phyloP scores from a whole-genome alignment of 179 eudicot genomes.

The Kewa caespitosa region DNA sequence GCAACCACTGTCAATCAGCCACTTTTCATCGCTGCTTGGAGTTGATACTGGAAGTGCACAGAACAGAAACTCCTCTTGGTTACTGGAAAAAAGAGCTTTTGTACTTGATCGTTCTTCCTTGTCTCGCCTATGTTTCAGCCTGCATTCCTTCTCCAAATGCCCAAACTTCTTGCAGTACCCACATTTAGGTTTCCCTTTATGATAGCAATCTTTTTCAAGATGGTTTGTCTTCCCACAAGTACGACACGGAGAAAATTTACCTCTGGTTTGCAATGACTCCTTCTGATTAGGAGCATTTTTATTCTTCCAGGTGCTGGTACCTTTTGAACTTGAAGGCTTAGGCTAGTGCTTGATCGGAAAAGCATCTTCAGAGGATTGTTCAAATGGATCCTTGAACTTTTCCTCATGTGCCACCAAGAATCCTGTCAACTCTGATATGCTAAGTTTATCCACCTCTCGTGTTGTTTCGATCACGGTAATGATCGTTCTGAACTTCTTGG shows the following conservation, averaged over 20 bases:
- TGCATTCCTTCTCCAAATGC: constrained; percentile 8
- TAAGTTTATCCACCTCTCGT: background rate
- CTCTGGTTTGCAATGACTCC: background rate
- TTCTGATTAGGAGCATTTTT: no score
- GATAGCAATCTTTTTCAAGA: constrained; percentile 14
- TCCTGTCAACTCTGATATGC: background rate
- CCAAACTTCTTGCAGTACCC: constrained; percentile 12
- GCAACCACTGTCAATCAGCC: background rate
- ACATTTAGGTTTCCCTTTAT: constrained; percentile 7
- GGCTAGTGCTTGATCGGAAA: no score
- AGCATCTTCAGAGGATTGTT: no score
- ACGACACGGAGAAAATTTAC: background rate
- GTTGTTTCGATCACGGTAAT: constrained; percentile 14
- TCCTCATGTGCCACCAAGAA: constrained; percentile 14
- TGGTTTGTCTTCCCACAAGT: constrained; percentile 7
- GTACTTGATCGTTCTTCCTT: background rate
- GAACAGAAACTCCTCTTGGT: background rate
- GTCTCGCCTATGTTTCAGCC: background rate
- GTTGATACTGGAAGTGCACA: background rate
- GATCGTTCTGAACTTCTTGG: background rate
- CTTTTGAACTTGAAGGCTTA: no score
- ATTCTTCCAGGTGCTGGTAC: no score
- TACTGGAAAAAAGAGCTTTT: background rate
- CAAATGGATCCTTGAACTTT: no score
- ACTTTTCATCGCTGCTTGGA: background rate